These are phyloP conservation scores for Dioszegia hungarica DNA, from an alignment of 768 basidiomycete genomes.

Conservation along the genomic window DNA sequence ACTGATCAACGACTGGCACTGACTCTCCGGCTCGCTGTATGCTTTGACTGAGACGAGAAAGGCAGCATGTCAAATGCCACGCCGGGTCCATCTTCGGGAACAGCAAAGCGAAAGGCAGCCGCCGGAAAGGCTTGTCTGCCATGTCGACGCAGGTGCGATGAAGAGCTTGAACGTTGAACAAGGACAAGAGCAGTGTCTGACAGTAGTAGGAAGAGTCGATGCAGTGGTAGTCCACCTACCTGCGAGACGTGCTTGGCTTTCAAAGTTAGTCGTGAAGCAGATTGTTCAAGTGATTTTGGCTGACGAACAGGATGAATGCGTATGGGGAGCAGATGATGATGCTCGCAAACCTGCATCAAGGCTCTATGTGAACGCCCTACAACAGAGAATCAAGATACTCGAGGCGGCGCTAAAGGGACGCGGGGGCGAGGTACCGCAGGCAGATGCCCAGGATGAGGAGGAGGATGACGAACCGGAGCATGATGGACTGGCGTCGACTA, in stretches of 20 bases:
- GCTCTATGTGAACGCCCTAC: slow-evolving; percentile 39
- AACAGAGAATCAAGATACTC: slow-evolving; percentile 30
- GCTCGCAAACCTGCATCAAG: slow-evolving; percentile 39
- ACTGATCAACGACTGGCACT: too few relatives aligned
- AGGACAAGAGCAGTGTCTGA: background rate
- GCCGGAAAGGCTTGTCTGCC: slow-evolving; percentile 2
- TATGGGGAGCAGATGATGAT: slow-evolving; percentile 36
- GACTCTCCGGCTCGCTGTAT: too few relatives aligned
- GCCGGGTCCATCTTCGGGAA: background rate
- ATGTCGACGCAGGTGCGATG: background rate
- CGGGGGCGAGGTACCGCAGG: background rate
- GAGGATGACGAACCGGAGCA: background rate
- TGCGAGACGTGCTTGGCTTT: slow-evolving; percentile 40
- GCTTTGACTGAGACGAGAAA: too few relatives aligned
- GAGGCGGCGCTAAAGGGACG: slow-evolving; percentile 14
- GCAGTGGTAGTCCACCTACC: slow-evolving; percentile 35
- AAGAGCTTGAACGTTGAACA: background rate
- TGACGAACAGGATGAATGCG: slow-evolving; percentile 35
- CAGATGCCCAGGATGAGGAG: slow-evolving; percentile 4
- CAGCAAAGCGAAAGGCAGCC: background rate
- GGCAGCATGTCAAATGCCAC: background rate
- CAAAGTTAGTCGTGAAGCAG: slow-evolving; percentile 31
- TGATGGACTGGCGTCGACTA: background rate
- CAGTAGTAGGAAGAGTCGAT: slow-evolving; percentile 28
- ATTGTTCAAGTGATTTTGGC: background rate